A percentile compares a stretch with the other conserved stretches of the same genome.
phyloP scores from a whole-genome alignment of 2,329 filamentous ascomycete genomes.

The Mycocentrospora acerina region DNA sequence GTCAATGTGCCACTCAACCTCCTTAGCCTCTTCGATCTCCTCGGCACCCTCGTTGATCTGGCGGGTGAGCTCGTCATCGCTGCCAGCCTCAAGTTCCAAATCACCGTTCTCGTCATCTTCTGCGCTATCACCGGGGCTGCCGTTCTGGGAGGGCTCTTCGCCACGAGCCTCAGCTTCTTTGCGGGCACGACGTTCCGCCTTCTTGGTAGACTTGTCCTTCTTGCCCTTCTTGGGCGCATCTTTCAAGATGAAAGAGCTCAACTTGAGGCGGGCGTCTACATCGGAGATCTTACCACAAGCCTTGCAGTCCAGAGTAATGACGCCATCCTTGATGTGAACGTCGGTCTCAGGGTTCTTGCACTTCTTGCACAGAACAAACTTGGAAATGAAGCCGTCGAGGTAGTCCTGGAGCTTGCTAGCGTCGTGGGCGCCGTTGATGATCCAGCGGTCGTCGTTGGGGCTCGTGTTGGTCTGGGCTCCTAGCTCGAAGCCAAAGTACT shows the following conservation, averaged over 20 bases:
- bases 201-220: constrained; percentile 96
- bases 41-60: constrained; percentile 67
- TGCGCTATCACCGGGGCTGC: constrained; percentile 67
- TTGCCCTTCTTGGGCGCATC: constrained; percentile 91
- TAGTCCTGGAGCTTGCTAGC: constrained; percentile 95
- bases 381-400: constrained; percentile 96
- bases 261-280: constrained; percentile 90
- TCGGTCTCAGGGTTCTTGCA: constrained; percentile 99
- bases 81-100: constrained; percentile 68
- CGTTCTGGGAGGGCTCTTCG: constrained; percentile 54
- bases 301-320: constrained; percentile 95
- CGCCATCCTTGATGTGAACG: constrained; percentile 89
- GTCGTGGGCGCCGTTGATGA: constrained; percentile 99
- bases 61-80: constrained; percentile 89
- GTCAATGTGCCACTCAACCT: constrained; percentile 94
- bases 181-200: constrained; percentile 81
- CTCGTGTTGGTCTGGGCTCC: constrained; percentile 98
- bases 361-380: constrained; percentile 98
- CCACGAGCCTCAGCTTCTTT: constrained; percentile 66
- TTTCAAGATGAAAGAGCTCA: constrained; percentile 96
- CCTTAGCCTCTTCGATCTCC: constrained; percentile 76
- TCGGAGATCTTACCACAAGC: constrained; percentile 92
- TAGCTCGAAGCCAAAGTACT: constrained; percentile 99
- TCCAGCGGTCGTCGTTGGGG: constrained; percentile 97
- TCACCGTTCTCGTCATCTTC: constrained; percentile 68